Conservation (phyloP, 2,329 filamentous ascomycete species). For the Diaporthe sp. region DNA sequence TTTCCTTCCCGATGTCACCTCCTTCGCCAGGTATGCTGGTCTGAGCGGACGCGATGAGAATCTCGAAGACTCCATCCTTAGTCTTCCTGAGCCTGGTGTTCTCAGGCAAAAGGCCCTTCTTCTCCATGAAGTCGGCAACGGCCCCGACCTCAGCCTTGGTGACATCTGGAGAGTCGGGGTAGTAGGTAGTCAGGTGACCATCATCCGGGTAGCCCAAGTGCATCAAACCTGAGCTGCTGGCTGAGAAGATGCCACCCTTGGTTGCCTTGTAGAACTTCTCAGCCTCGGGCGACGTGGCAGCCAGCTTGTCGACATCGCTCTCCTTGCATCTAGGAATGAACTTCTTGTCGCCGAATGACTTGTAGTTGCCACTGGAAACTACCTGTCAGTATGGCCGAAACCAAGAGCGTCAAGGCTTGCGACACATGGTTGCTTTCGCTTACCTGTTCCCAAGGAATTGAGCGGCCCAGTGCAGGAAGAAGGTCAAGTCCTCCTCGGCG, state of each 20-base stretch:
- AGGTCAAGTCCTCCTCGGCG: constrained; percentile 72
- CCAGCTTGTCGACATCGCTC: constrained; percentile 75
- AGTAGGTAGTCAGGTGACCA: constrained; percentile 86
- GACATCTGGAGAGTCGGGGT: constrained; percentile 81
- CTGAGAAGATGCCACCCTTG: constrained; percentile 80
- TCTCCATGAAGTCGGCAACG: constrained; percentile 80
- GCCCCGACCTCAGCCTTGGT: constrained; percentile 81
- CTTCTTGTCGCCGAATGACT: constrained; percentile 88
- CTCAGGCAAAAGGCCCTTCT: constrained; percentile 79
- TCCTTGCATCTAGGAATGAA: constrained; percentile 81
- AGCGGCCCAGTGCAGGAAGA: constrained; percentile 82
- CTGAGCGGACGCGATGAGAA: constrained; percentile 80
- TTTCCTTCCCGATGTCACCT: constrained; percentile 78
- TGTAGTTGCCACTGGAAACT: constrained; percentile 81
- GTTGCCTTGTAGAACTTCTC: constrained; percentile 76
- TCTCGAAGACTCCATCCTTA: constrained; percentile 74
- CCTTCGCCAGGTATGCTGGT: constrained; percentile 72
- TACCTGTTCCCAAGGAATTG: constrained; percentile 71
- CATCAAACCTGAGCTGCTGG: constrained; percentile 74
- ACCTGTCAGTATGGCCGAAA: background rate
- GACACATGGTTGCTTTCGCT: background rate
- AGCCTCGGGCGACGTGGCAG: constrained; percentile 71
- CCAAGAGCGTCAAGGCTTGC: too few relatives aligned
- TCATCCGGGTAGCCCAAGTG: constrained; percentile 82
- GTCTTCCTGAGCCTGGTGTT: constrained; percentile 83